Evolutionary conservation across 2,329 filamentous ascomycete genomes (phyloP).

Genomic region (Diaporthe eres): DNA sequence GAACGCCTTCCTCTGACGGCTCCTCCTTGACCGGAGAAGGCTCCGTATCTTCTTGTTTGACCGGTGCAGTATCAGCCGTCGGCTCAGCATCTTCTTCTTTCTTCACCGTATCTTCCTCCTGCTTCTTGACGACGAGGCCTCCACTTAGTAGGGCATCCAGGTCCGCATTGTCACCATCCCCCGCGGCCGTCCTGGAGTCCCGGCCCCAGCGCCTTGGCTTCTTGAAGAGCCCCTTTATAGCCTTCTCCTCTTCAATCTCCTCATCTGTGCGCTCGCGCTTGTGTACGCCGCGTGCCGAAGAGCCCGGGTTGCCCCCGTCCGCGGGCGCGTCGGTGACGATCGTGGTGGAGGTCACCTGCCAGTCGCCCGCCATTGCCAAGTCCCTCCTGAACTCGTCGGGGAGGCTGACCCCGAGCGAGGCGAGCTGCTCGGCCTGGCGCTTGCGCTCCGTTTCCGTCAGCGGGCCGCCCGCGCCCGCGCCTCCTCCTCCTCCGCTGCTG

Average conservation of each 20-base stretch:
- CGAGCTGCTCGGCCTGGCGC: conserved; percentile 88
- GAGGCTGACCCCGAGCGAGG: conserved; percentile 86
- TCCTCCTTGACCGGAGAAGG: conserved; percentile 59
- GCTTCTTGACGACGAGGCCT: conserved; percentile 49
- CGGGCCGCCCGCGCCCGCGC: conserved; percentile 33
- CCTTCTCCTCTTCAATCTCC: conserved; percentile 72
- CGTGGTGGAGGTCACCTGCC: conserved; percentile 80
- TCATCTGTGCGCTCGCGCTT: conserved; percentile 75
- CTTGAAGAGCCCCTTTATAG: conserved; percentile 72
- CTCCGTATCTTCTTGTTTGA: conserved; percentile 57
- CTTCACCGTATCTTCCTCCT: conserved; percentile 49
- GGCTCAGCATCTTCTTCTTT: conserved; percentile 45
- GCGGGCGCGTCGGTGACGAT: conserved; percentile 61
- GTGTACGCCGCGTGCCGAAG: conserved; percentile 68
- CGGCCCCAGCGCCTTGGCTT: conserved; percentile 69
- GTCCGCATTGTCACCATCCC: conserved; percentile 64
- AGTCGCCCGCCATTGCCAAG: conserved; percentile 91
- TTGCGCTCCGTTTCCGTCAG: conserved; percentile 78
- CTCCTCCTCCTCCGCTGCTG: neutral
- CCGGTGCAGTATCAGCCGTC: conserved; percentile 47
- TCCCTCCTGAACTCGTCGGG: conserved; percentile 84
- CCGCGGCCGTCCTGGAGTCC: conserved; percentile 64
- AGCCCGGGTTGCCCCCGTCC: conserved; percentile 57
- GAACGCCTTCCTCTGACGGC: conserved; percentile 47
- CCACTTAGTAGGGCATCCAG: conserved; percentile 72